These are phyloP conservation scores for Boletus fagicola DNA, from an alignment of 768 basidiomycete genomes.

Conservation along the genomic window DNA sequence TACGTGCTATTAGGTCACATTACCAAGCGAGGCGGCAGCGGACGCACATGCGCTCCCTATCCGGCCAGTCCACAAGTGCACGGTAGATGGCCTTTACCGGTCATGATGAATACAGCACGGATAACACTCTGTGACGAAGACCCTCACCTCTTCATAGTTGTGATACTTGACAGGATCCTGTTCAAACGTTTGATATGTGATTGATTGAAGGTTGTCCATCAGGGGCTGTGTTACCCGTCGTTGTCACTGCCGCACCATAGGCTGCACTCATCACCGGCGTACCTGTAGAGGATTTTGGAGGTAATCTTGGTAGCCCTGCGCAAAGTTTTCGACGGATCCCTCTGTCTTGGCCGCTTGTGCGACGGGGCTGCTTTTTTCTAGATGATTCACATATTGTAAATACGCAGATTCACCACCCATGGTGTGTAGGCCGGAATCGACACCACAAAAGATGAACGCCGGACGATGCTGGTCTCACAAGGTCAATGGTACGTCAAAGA, in stretches of 20 bases:
- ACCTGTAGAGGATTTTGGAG: conserved; percentile 94
- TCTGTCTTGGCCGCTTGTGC: conserved; percentile 60
- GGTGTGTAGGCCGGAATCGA: conserved; percentile 59
- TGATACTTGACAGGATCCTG: conserved; percentile 96
- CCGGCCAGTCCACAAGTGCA: conserved; percentile 73
- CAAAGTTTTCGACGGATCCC: conserved; percentile 86
- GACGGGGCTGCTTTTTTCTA: conserved; percentile 74
- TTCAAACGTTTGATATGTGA: conserved; percentile 97
- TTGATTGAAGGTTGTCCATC: conserved; percentile 95
- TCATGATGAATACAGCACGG: conserved; percentile 9
- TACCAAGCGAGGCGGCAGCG: conserved; percentile 29
- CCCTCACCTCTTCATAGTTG: conserved; percentile 85
- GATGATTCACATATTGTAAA: conserved; percentile 80
- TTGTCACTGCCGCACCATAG: conserved; percentile 8
- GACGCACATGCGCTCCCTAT: conserved; percentile 56
- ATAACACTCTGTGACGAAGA: conserved; percentile 9
- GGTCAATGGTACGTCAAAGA: conserved; percentile 20
- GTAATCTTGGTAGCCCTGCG: conserved; percentile 92
- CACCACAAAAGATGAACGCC: conserved; percentile 76
- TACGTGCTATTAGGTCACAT: conserved; percentile 34
- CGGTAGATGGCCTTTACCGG: conserved; percentile 67
- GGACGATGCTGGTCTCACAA: conserved; percentile 68
- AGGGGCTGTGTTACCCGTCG: conserved; percentile 58
- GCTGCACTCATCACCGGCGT: conserved; percentile 17
- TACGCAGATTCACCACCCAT: conserved; percentile 87